A percentile compares a stretch with the other conserved stretches of the same genome.
Conservation (phyloP, 306 rosid genomes). For the Comarum palustre region DNA sequence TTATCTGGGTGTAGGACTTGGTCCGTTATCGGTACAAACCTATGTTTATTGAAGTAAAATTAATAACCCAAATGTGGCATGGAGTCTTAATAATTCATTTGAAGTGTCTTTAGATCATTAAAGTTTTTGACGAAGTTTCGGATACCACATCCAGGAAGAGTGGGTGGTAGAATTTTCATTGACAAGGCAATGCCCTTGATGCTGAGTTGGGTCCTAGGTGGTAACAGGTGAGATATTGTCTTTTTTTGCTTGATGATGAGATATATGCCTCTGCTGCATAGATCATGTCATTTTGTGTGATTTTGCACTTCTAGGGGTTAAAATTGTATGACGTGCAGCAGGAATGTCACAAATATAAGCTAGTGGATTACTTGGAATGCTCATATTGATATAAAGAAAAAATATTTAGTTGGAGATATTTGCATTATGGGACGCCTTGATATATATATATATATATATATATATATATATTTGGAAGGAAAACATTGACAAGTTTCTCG, state of each 20-base stretch:
- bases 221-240: constrained; percentile 61
- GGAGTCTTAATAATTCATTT: constrained; percentile 4
- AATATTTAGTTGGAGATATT: neutral
- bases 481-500: neutral
- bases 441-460: no score
- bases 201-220: constrained; percentile 96
- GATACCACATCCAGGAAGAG: constrained; percentile 95
- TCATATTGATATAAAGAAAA: neutral
- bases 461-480: neutral
- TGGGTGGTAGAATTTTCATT: constrained; percentile 81
- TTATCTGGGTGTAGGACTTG: constrained; percentile 91
- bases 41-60: neutral
- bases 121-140: constrained; percentile 83
- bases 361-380: no score
- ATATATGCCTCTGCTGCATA: constrained; percentile 16
- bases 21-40: constrained; percentile 71
- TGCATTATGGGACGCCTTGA: neutral
- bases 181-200: constrained; percentile 79
- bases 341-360: neutral
- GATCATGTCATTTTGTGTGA: constrained; percentile 11
- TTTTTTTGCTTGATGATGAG: neutral
- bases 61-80: constrained; percentile 3
- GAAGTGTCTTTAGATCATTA: constrained; percentile 3
- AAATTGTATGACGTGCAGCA: neutral
- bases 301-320: neutral